A percentile compares a stretch with the other conserved stretches of the same genome.
phyloP scores from a whole-genome alignment of 2,329 filamentous ascomycete species.

The Chaetomiaceae sp. region DNA sequence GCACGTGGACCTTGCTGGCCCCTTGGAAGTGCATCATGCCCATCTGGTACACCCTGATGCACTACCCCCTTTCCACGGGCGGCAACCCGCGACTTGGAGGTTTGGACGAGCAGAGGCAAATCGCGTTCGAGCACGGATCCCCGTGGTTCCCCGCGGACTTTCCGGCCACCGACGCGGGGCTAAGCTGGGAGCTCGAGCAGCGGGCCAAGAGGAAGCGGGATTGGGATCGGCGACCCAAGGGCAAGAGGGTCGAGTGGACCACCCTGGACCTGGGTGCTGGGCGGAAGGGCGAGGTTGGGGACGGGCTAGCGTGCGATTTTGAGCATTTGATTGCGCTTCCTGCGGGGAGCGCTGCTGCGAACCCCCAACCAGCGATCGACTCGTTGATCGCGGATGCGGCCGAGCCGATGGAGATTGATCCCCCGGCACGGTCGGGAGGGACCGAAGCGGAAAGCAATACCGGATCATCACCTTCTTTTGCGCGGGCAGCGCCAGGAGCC shows the following conservation, averaged over 20 bases:
- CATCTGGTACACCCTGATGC: slow-evolving; percentile 81
- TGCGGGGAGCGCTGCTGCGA: slow-evolving; percentile 12
- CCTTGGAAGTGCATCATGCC: slow-evolving; percentile 86
- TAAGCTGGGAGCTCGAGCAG: slow-evolving; percentile 67
- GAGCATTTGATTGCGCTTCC: slow-evolving; percentile 53
- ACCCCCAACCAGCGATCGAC: slow-evolving; percentile 11
- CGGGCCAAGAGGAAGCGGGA: slow-evolving; percentile 51
- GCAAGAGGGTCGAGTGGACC: slow-evolving; percentile 71
- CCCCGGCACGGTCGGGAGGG: slow-evolving; percentile 16
- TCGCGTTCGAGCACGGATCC: slow-evolving; percentile 69
- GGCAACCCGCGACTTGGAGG: slow-evolving; percentile 80
- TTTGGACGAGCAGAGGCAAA: slow-evolving; percentile 69
- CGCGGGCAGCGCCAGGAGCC: too few species aligned
- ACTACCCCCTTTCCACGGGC: slow-evolving; percentile 71
- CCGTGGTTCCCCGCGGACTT: slow-evolving; percentile 87
- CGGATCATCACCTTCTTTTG: neutral
- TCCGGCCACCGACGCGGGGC: slow-evolving; percentile 71
- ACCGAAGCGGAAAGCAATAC: neutral
- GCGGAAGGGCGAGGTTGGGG: slow-evolving; percentile 74
- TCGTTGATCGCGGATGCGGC: slow-evolving; percentile 14
- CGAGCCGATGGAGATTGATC: slow-evolving; percentile 21
- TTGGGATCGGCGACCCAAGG: slow-evolving; percentile 75
- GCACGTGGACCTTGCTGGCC: slow-evolving; percentile 75
- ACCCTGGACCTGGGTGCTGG: slow-evolving; percentile 67
- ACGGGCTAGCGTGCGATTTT: slow-evolving; percentile 80